Evolutionary conservation across 2,329 filamentous ascomycete species (phyloP).

Genomic region (Talaromyces sp.): DNA sequence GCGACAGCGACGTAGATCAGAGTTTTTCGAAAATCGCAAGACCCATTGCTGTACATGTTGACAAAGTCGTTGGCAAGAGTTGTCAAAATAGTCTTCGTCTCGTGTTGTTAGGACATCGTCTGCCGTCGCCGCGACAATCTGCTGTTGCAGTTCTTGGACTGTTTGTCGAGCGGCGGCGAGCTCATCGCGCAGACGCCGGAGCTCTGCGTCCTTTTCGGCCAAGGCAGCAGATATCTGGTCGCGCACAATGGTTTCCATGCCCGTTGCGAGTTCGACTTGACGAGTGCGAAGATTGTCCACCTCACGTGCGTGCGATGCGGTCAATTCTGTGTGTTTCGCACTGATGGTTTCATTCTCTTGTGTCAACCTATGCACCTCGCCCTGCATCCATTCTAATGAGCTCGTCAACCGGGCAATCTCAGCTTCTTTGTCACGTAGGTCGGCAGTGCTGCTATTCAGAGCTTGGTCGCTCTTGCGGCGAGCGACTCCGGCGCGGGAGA

Average conservation of each 20-base stretch:
- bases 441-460: constrained; percentile 59
- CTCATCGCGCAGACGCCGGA: constrained; percentile 69
- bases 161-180: constrained; percentile 64
- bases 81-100: constrained; percentile 94
- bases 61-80: constrained; percentile 88
- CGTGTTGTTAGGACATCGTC: constrained; percentile 73
- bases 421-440: constrained; percentile 73
- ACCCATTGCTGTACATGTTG: constrained; percentile 98
- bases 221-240: constrained; percentile 59
- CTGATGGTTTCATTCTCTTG: constrained; percentile 77
- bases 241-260: constrained; percentile 57
- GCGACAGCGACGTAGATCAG: constrained; percentile 82
- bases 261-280: constrained; percentile 56
- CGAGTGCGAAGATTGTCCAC: constrained; percentile 62
- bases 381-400: constrained; percentile 71
- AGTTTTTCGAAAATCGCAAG: constrained; percentile 94
- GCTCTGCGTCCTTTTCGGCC: constrained; percentile 78
- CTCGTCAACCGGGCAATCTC: constrained; percentile 79
- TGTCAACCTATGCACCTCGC: constrained; percentile 72
- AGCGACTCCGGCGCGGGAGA: constrained; percentile 51
- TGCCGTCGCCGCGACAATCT: constrained; percentile 52
- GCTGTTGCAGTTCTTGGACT: constrained; percentile 53
- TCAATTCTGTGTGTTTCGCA: constrained; percentile 70
- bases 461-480: constrained; percentile 51
- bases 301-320: constrained; percentile 66